phyloP scores from a whole-genome alignment of 1,284 basidiomycete genomes.

The Cutaneotrichosporon mucoides region DNA sequence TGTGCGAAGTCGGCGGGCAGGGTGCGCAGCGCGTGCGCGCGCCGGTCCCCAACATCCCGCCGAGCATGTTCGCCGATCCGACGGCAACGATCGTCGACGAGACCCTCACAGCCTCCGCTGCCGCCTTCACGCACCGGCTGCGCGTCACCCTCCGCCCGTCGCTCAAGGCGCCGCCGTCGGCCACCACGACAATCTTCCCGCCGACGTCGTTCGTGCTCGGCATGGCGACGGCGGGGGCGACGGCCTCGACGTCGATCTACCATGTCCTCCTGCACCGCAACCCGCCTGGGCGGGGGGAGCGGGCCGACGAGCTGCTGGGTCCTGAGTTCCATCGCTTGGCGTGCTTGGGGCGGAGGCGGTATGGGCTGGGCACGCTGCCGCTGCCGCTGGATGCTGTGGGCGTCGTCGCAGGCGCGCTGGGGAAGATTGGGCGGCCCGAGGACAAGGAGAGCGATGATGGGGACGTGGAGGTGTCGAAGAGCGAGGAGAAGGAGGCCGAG shows the following conservation, averaged over 20 bases:
- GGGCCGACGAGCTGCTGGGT: neutral
- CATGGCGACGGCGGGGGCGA: conserved; percentile 12
- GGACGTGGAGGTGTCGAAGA: neutral
- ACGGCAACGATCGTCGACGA: conserved; percentile 33
- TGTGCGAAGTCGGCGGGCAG: conserved; percentile 12
- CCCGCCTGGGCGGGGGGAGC: neutral
- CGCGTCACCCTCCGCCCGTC: conserved; percentile 8
- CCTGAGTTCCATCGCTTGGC: conserved; percentile 5
- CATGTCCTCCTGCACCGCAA: conserved; percentile 18
- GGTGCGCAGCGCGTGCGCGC: neutral
- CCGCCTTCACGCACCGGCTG: conserved; percentile 18
- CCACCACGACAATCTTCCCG: conserved; percentile 23
- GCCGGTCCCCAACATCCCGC: conserved; percentile 24
- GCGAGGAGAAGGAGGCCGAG: neutral
- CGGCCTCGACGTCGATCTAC: conserved; percentile 20
- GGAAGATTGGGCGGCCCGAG: neutral
- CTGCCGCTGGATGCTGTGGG: conserved; percentile 6
- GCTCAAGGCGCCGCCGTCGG: neutral
- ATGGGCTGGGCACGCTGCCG: conserved; percentile 5
- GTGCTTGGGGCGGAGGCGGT: conserved; percentile 3
- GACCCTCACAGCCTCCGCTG: conserved; percentile 18
- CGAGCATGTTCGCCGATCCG: conserved; percentile 27
- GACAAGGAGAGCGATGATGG: neutral
- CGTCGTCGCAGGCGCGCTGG: neutral
- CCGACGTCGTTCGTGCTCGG: conserved; percentile 28